Conservation (phyloP, 495 filamentous ascomycete species). For the Coniosporium apollinis region DNA sequence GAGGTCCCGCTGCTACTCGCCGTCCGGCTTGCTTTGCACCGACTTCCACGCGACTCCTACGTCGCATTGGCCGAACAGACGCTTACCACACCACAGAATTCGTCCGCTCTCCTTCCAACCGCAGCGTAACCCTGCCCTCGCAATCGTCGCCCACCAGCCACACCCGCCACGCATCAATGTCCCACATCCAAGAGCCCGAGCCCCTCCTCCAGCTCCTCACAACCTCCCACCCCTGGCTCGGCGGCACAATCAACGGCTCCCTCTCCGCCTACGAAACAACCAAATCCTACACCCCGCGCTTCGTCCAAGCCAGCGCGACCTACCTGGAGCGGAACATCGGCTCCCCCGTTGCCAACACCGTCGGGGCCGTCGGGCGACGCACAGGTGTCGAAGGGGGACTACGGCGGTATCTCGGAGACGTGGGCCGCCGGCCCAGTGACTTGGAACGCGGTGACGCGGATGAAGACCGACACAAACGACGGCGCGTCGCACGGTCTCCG, state of each 20-base stretch:
- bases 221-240: conserved; percentile 60
- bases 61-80: conserved; percentile 4
- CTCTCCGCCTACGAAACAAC: conserved; percentile 63
- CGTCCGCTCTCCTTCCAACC: conserved; percentile 32
- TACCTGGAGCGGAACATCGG: conserved; percentile 71
- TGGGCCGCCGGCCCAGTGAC: conserved; percentile 25
- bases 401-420: conserved; percentile 53
- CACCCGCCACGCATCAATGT: conserved; percentile 6
- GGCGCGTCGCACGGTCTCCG: conserved; percentile 32
- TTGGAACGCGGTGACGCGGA: conserved; percentile 26
- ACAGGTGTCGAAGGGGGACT: conserved; percentile 73
- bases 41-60: too few relatives aligned
- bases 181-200: conserved; percentile 33
- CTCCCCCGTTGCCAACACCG: conserved; percentile 63
- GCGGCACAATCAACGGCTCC: conserved; percentile 63
- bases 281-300: conserved; percentile 73
- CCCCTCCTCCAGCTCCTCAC: conserved; percentile 68
- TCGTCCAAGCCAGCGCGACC: conserved; percentile 62
- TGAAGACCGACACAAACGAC: conserved; percentile 42
- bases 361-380: conserved; percentile 59
- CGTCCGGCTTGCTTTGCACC: too few relatives aligned
- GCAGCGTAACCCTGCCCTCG: conserved; percentile 23
- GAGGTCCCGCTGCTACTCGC: too few relatives aligned
- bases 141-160: conserved; percentile 19
- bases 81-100: conserved; percentile 33